These are phyloP conservation scores for Phylloboletellus chloephorus DNA, from an alignment of 1,284 basidiomycete genomes.

Conservation along the genomic window DNA sequence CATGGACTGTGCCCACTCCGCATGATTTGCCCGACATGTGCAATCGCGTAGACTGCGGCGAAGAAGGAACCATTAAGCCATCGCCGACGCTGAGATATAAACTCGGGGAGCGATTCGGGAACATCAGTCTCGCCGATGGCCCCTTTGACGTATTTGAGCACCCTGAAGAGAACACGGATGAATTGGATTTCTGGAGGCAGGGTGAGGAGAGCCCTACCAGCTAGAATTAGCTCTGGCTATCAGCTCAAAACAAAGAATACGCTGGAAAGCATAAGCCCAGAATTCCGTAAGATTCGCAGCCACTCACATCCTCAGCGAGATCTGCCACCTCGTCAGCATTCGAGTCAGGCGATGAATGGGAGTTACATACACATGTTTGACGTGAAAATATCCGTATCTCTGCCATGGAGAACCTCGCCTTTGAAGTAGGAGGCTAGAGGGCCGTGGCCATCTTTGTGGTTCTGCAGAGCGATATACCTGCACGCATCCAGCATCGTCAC, in stretches of 20 bases:
- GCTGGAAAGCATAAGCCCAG: slow-evolving; percentile 33
- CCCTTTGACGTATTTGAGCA: slow-evolving; percentile 93
- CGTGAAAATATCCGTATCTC: slow-evolving; percentile 93
- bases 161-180: slow-evolving; percentile 42
- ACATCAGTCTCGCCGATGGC: slow-evolving; percentile 97
- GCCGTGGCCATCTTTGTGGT: slow-evolving; percentile 79
- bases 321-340: slow-evolving; percentile 39
- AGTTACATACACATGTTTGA: slow-evolving; percentile 77
- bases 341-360: neutral
- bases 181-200: neutral
- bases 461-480: slow-evolving; percentile 85
- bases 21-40: slow-evolving; percentile 81
- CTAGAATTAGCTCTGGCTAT: slow-evolving; percentile 85
- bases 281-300: slow-evolving; percentile 1
- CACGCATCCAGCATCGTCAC: slow-evolving; percentile 3
- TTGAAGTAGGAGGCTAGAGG: slow-evolving; percentile 96
- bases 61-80: slow-evolving; percentile 97
- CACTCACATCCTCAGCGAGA: slow-evolving; percentile 76
- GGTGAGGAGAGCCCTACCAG: slow-evolving; percentile 49
- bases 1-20: slow-evolving; percentile 78
- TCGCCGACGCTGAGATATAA: slow-evolving; percentile 87
- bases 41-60: slow-evolving; percentile 81
- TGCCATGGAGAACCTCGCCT: slow-evolving; percentile 87
- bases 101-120: slow-evolving; percentile 89
- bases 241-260: slow-evolving; percentile 96